Evolutionary conservation across 176 grass and related monocot species (phyloP).

Genomic region (Sorghum bicolor): DNA sequence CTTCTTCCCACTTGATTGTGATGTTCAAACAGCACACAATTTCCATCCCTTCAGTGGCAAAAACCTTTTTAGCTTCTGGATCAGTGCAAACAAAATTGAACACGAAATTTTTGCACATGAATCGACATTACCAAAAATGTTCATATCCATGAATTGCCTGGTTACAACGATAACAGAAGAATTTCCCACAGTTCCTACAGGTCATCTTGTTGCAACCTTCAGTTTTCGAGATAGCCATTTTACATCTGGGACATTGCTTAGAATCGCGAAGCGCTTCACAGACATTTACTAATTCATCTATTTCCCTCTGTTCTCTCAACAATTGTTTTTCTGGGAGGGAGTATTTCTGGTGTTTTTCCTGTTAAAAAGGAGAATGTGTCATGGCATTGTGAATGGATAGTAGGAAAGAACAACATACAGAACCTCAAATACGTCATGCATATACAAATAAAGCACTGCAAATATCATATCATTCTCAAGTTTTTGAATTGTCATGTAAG

Average conservation of each 20-base stretch:
- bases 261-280: slow-evolving; percentile 52
- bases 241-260: slow-evolving; percentile 67
- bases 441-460: background rate
- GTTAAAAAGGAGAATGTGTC: background rate
- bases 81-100: background rate
- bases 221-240: slow-evolving; percentile 74
- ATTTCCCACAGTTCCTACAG: slow-evolving; percentile 59
- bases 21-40: slow-evolving; percentile 40
- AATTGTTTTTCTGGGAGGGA: slow-evolving; percentile 34
- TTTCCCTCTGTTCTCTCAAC: slow-evolving; percentile 43
- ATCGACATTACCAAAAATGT: slow-evolving; percentile 53
- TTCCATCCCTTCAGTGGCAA: slow-evolving; percentile 29
- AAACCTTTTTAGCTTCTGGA: background rate
- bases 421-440: background rate
- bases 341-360: background rate
- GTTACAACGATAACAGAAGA: slow-evolving; percentile 76
- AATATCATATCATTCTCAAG: background rate
- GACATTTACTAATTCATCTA: slow-evolving; percentile 54
- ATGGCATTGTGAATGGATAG: background rate
- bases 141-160: slow-evolving; percentile 58
- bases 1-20: background rate
- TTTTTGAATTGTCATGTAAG: background rate
- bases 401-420: background rate
- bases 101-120: background rate
- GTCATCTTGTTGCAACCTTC: slow-evolving; percentile 78